Percentiles rank a stretch among this genome's conserved stretches.
These are phyloP conservation scores for Thelonectria blattea DNA, from an alignment of 2,329 filamentous ascomycete genomes.

Conservation along the genomic window DNA sequence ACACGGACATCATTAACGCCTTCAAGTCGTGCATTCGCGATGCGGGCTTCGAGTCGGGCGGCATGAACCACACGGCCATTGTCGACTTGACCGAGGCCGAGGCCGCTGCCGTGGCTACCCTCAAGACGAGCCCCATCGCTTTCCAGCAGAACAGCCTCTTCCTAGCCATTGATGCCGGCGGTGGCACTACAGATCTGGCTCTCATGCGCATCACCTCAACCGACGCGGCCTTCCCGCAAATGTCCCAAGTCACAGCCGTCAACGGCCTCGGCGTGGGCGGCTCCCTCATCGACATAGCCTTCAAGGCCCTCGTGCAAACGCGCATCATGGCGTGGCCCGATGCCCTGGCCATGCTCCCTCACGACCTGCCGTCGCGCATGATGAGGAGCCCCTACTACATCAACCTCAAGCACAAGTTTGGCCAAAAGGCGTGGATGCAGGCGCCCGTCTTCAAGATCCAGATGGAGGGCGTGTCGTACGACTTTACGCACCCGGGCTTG, in stretches of 20 bases:
- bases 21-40: constrained; percentile 55
- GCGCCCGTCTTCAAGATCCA: constrained; percentile 47
- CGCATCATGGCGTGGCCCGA: constrained; percentile 47
- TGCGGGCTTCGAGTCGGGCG: constrained; percentile 56
- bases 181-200: constrained; percentile 54
- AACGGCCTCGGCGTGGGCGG: constrained; percentile 54
- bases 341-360: constrained; percentile 46
- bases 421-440: constrained; percentile 50
- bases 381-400: constrained; percentile 47
- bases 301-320: constrained; percentile 46
- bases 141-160: constrained; percentile 50
- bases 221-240: constrained; percentile 35
- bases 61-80: constrained; percentile 45
- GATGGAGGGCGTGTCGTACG: constrained; percentile 51
- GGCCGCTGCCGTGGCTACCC: constrained; percentile 53
- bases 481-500: constrained; percentile 46
- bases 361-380: constrained; percentile 45
- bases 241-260: constrained; percentile 47
- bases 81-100: constrained; percentile 57
- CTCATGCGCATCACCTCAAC: constrained; percentile 48
- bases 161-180: constrained; percentile 52
- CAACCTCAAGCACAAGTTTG: constrained; percentile 51
- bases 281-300: constrained; percentile 52
- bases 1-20: constrained; percentile 54
- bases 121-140: constrained; percentile 49